Evolutionary conservation across 257 asterid genomes (phyloP).

Genomic region (Solanum chmielewskii): DNA sequence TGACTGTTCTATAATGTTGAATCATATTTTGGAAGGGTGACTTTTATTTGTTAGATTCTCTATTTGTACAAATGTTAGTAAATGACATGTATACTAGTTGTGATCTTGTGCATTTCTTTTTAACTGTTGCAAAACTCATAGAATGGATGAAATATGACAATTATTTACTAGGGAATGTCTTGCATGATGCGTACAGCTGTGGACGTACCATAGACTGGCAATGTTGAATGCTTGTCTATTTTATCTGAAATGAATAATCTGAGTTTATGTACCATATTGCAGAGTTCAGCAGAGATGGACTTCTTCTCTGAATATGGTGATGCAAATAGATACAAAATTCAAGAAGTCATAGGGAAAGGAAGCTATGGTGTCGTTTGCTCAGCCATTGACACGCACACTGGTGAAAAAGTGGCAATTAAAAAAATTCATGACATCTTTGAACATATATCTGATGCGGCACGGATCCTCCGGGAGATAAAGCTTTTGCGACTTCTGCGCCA

Average conservation of each 20-base stretch:
- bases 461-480: conserved; percentile 88
- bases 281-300: conserved; percentile 67
- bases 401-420: conserved; percentile 86
- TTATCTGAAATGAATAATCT: neutral
- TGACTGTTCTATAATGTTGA: neutral
- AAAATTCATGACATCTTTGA: conserved; percentile 79
- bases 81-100: neutral
- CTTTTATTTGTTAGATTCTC: neutral
- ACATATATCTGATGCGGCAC: conserved; percentile 83
- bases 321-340: conserved; percentile 70
- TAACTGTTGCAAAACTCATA: neutral
- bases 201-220: neutral
- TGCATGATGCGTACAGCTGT: neutral
- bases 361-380: conserved; percentile 97
- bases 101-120: neutral
- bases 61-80: neutral
- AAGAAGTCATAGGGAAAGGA: conserved; percentile 83
- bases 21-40: neutral
- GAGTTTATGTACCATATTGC: conserved; percentile 4
- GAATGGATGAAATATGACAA: neutral
- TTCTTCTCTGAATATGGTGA: conserved; percentile 91
- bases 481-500: conserved; percentile 81
- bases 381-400: conserved; percentile 68
- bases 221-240: neutral
- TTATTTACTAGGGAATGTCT: neutral